A percentile compares a stretch with the other conserved stretches of the same genome.
These are phyloP conservation scores for Parasitella parasitica DNA, from an alignment of 371 early-diverging fungal genomes.

Conservation along the genomic window DNA sequence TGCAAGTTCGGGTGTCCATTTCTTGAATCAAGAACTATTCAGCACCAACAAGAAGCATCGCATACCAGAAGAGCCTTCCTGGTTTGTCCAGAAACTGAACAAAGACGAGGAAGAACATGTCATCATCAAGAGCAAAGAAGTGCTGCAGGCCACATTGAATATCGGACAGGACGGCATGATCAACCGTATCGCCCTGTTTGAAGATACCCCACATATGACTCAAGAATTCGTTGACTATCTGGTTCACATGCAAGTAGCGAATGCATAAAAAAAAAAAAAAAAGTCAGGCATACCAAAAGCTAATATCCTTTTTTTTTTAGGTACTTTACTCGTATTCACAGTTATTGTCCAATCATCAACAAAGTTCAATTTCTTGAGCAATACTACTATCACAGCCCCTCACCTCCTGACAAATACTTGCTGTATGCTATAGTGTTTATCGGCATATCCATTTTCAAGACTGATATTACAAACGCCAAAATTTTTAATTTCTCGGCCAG, in stretches of 20 bases:
- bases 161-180: neutral
- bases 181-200: conserved; percentile 19
- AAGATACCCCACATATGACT: conserved; percentile 28
- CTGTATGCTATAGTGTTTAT: conserved; percentile 31
- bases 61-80: conserved; percentile 16
- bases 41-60: conserved; percentile 18
- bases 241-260: conserved; percentile 29
- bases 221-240: conserved; percentile 30
- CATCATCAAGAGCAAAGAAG: conserved; percentile 34
- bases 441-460: conserved; percentile 11
- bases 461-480: conserved; percentile 5
- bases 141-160: neutral
- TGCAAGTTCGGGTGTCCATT: conserved; percentile 36
- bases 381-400: conserved; percentile 37
- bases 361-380: conserved; percentile 39
- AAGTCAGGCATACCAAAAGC: too few relatives aligned
- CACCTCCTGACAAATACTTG: conserved; percentile 35
- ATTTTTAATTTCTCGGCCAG: conserved; percentile 3
- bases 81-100: conserved; percentile 42
- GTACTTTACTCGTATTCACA: conserved; percentile 39
- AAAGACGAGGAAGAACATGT: conserved; percentile 40
- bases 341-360: conserved; percentile 35
- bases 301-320: too few relatives aligned
- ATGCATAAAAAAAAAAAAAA: too few relatives aligned
- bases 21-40: conserved; percentile 19